Base-by-base conservation (phyloP, 2,329 filamentous ascomycete species). In the Paramyrothecium roridum region DNA sequence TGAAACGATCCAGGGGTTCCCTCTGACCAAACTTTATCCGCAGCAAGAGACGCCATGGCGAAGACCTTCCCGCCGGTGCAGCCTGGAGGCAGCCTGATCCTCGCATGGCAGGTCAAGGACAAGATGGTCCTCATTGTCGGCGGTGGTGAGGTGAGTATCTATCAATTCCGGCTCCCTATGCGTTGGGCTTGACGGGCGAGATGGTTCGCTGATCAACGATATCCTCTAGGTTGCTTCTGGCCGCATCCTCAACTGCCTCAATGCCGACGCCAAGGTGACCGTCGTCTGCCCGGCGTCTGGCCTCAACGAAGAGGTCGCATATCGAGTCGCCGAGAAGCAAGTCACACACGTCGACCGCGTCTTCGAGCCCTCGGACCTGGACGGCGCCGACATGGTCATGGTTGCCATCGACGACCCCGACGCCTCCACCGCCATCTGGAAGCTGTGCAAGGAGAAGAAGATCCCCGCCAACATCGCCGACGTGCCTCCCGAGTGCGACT, bases 391-490 rank as follows among this genome's bases (percentile, higher is more conserved):
- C 66, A 96, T 99, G 90, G 93, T 98, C 13, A 80, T 99, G 52
- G 91, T 91, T 2, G 95, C 95, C 54, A 85, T 99, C 63, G 95
- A 99, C 70, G 93, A 98, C 69, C 91, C 95, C 0, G 89, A 86
- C 50, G 93, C 92, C n/a, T 97, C 92, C 0, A 88, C 90, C 0
- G 81, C 84, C 59, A 91, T 99, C 69, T 99, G 92, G 90, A 93
- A 93, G 70, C 81, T 96, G 22, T 98, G 93, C 81, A 93, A 96
- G 72, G 83, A 91, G 70, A 83, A 80, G 57, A 86, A 86, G 57
- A 90, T 98, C 61, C 86, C 92, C 7, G 93, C 92, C 55, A 99
- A 99, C 73, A 96, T 99, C 62, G 95, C 95, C 62, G 95, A 99
- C 70, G 95, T 99, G 3, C 95, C 95, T 0, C 84, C 91, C 1